phyloP scores from a whole-genome alignment of 768 basidiomycete genomes.

The Tricholoma terreum region DNA sequence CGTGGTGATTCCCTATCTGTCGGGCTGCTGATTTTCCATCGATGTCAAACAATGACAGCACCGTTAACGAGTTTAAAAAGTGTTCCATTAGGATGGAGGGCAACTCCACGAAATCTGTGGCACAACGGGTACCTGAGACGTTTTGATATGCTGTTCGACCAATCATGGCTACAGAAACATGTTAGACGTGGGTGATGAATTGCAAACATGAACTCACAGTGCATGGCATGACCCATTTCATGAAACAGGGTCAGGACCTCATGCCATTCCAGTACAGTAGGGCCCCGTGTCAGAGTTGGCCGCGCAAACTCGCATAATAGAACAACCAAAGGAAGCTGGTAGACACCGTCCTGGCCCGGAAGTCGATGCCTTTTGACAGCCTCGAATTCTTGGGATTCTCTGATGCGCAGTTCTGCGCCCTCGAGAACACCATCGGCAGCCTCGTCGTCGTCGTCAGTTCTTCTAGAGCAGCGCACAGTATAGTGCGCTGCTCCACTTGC shows the following conservation, averaged over 20 bases:
- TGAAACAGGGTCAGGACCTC: conserved; percentile 95
- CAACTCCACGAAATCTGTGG: conserved; percentile 97
- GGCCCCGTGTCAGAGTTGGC: conserved; percentile 56
- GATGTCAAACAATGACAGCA: conserved; percentile 74
- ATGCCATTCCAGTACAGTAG: conserved; percentile 83
- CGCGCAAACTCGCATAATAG: conserved; percentile 83
- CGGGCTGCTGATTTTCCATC: conserved; percentile 43
- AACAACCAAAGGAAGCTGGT: conserved; percentile 90
- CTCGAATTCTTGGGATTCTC: conserved; percentile 61
- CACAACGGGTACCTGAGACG: conserved; percentile 94
- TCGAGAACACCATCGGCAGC: conserved; percentile 50
- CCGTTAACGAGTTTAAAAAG: conserved; percentile 81
- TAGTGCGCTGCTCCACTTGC: conserved; percentile 94
- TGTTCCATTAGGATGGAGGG: conserved; percentile 99
- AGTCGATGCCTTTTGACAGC: conserved; percentile 56
- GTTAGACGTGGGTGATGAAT: conserved; percentile 2
- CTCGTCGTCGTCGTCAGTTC: conserved; percentile 90
- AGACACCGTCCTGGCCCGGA: conserved; percentile 63
- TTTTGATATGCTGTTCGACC: conserved; percentile 97
- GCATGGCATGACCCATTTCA: conserved; percentile 99
- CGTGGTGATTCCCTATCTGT: conserved; percentile 62
- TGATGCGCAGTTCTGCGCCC: conserved; percentile 39
- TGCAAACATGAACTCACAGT: conserved; percentile 55
- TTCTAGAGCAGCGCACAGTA: conserved; percentile 90
- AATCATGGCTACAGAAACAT: conserved; percentile 76